These are phyloP conservation scores for Chondrostereum purpureum DNA, from an alignment of 1,284 basidiomycete species.

Conservation along the genomic window DNA sequence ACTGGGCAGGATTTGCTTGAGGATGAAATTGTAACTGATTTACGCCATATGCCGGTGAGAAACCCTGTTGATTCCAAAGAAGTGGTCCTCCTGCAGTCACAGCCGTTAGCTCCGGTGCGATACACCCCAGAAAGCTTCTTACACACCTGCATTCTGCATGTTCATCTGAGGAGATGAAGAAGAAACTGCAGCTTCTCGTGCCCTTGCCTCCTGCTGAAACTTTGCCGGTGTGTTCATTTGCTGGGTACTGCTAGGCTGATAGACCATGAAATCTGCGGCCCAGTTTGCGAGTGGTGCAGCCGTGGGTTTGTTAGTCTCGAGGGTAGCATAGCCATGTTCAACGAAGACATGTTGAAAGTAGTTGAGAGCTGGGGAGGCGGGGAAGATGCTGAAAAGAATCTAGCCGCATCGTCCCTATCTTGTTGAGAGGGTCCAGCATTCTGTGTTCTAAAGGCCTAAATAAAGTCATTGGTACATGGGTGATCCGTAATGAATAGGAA, in stretches of 20 bases:
- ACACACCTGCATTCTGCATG: background rate
- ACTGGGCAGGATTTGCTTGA: slow-evolving; percentile 26
- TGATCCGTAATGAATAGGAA: background rate
- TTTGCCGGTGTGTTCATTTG: slow-evolving; percentile 7
- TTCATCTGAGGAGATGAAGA: no score
- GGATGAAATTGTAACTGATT: slow-evolving; percentile 29
- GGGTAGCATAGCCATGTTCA: slow-evolving; percentile 47
- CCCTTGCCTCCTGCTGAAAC: background rate
- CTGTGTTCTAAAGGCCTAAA: slow-evolving; percentile 56
- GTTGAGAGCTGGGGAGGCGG: slow-evolving; percentile 27
- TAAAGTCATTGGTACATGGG: background rate
- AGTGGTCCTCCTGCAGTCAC: slow-evolving; percentile 18
- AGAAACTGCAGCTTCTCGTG: no score
- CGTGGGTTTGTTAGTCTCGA: background rate
- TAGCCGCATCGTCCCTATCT: slow-evolving; percentile 54
- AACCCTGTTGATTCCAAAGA: slow-evolving; percentile 31
- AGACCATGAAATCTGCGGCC: slow-evolving; percentile 17
- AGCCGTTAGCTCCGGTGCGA: no score
- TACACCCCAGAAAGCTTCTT: no score
- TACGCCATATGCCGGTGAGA: slow-evolving; percentile 28
- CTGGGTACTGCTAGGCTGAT: slow-evolving; percentile 21
- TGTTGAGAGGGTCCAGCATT: slow-evolving; percentile 33
- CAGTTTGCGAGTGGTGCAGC: slow-evolving; percentile 13
- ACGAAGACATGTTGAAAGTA: slow-evolving; percentile 51
- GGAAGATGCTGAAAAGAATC: slow-evolving; percentile 42